Base-by-base conservation (phyloP, 2,329 filamentous ascomycete genomes). In the Tolypocladium cylindrosporum region DNA sequence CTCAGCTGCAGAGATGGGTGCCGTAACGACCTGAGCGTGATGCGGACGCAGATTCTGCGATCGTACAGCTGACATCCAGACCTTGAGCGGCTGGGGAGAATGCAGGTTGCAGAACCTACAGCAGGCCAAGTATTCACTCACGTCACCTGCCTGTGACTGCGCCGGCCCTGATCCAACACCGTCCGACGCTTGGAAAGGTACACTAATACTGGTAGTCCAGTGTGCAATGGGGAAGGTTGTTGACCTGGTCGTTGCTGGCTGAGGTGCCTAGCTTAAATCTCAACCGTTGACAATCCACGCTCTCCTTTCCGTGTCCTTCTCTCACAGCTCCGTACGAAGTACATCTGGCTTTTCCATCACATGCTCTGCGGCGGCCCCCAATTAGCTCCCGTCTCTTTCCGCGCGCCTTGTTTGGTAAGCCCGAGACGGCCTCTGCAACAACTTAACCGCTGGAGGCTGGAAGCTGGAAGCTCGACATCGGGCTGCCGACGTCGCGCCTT, bases 311-410 rank as follows among this genome's bases (percentile, higher is more conserved):
- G 16, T 3, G 3, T 4, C 8, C 21, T n/a, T 3, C 27, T 5
- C 9, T n/a, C 3, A 39, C 14, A 10, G 19, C 16, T 31, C 14
- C 8, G 24, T 34, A 34, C 7, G 19, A 3, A 4, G 24, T 34
- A 34, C 7, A 13, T 31, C 24, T 27, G 24, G 43, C 24, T 48
- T 13, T 34, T 34, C 16, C 27, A 34, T 36, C 8, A 36, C 43
- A 36, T 39, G 6, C 13, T 16, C 37, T 16, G 37, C 8, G 36
- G 37, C 8, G 36, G 31, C 56, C 56, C 45, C 40, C 40, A 57
- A 54, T 54, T 50, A 57, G 51, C 41, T 39, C 21, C 41, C 56
- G 51, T 52, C 39, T 57, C 39, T 19, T 57, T 14, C 51, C 56
- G 56, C 51, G 51, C 51, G 34, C 40, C 19, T 37, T 21, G 7